Base-by-base conservation (phyloP, 2,329 filamentous ascomycete species). In the Aspergillus oerlinghausenensis region DNA sequence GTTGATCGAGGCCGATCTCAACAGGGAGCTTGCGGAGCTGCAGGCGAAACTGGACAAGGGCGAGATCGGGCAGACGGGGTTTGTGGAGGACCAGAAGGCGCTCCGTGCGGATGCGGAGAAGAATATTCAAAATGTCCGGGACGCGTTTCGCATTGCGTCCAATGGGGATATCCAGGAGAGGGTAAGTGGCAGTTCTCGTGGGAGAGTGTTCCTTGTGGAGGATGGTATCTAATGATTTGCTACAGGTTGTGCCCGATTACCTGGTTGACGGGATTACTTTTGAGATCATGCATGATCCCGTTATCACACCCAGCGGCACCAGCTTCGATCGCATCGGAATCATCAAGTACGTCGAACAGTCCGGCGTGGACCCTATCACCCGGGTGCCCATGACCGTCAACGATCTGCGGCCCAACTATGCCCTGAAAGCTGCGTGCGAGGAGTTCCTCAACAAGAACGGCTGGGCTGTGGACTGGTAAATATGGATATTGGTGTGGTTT, bases 301-400 rank as follows among this genome's bases (percentile, higher is more conserved):
- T 80, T 35, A 70, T 79, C 5, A 80, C 78, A 1, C 92, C 89
- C 67, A 92, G 88, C 1, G 94, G 94, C 11, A 89, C 92, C 62
- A 94, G 89, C 1, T 99, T 96, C 71, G 94, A 97, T 72, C 84
- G 93, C 45, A 82, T 89, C 0, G 89, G 89, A 17, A 88, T 99
- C 59, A 80, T 92, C 68, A 91, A 96, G 73, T 92, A 97, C 70
- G 80, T 99, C 26, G 88, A 88, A 66, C 81, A 88, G 23, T 84
- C 84, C 35, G 81, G 81, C 0, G 88, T 84, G 14, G 94, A 99
- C 71, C 94, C 94, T 0, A 73, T 97, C 38, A 97, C 93, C 0
- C 81, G 93, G 45, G 88, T 92, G 60, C 85, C 88, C 0, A 80
- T 97, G 50, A 75, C 75, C 0, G 79, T 84, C 0, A 76, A 80